Conservation (phyloP, 2,329 filamentous ascomycete species). For the Amylocarpus encephaloides region DNA sequence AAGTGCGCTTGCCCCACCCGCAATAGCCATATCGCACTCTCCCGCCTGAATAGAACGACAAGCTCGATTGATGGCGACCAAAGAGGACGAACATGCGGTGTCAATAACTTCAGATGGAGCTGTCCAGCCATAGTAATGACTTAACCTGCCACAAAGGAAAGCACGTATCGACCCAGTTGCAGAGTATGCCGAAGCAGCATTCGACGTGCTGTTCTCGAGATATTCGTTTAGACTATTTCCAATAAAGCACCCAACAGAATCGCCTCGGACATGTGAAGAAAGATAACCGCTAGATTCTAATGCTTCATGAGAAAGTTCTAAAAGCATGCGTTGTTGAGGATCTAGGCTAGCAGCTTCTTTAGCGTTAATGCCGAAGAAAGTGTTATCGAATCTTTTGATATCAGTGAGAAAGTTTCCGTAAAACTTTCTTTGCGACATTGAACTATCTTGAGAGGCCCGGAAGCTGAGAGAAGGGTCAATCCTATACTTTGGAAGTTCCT, state of each 20-base stretch:
- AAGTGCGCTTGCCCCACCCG: slow-evolving; percentile 9
- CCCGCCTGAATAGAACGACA: slow-evolving; percentile 41
- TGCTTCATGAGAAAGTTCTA: slow-evolving; percentile 11
- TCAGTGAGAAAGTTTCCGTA: slow-evolving; percentile 11
- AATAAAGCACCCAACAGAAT: slow-evolving; percentile 5
- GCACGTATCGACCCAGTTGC: slow-evolving; percentile 4
- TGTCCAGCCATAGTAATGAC: slow-evolving; percentile 7
- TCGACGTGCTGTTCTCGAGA: neutral
- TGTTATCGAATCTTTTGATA: slow-evolving; percentile 11
- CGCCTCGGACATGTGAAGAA: neutral
- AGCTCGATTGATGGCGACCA: slow-evolving; percentile 47
- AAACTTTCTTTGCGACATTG: neutral
- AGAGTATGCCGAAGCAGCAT: slow-evolving; percentile 6
- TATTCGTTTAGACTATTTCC: slow-evolving; percentile 5
- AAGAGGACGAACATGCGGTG: slow-evolving; percentile 50
- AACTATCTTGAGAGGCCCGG: slow-evolving; percentile 4
- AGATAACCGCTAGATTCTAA: slow-evolving; percentile 7
- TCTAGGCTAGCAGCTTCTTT: slow-evolving; percentile 23
- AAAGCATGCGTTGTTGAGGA: slow-evolving; percentile 14
- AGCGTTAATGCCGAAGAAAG: slow-evolving; percentile 13
- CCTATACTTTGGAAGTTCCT: slow-evolving; percentile 9
- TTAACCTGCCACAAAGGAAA: slow-evolving; percentile 5
- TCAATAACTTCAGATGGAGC: slow-evolving; percentile 63
- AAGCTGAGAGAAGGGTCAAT: slow-evolving; percentile 7
- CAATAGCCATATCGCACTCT: slow-evolving; percentile 30